These are phyloP conservation scores for Geosmithia putterillii DNA, from an alignment of 2,329 filamentous ascomycete species.

Conservation along the genomic window DNA sequence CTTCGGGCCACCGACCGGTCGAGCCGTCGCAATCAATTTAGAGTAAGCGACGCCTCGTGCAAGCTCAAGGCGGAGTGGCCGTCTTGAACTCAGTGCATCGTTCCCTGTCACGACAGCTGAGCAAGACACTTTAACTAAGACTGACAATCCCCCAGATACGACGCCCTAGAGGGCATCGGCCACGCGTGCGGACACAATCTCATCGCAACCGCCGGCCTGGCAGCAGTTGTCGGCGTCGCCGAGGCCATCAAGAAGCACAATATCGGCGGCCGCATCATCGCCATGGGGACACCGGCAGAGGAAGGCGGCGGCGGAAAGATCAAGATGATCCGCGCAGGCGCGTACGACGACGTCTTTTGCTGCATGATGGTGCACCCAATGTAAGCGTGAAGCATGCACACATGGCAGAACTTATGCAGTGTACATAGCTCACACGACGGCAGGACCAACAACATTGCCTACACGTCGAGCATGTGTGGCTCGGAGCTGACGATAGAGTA, in stretches of 20 bases:
- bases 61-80: too few relatives aligned
- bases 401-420: too few relatives aligned
- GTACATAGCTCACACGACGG: too few relatives aligned
- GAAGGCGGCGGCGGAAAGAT: conserved; percentile 29
- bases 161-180: conserved; percentile 29
- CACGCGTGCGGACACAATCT: conserved; percentile 33
- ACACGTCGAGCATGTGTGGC: too few relatives aligned
- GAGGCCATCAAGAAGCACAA: conserved; percentile 15
- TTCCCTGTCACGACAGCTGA: too few relatives aligned
- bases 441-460: too few relatives aligned
- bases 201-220: conserved; percentile 26
- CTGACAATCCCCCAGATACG: conserved; percentile 29
- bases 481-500: too few relatives aligned
- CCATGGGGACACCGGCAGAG: conserved; percentile 28
- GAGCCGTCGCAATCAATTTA: conserved; percentile 19
- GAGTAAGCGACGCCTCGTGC: too few relatives aligned
- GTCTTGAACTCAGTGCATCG: too few relatives aligned
- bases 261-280: conserved; percentile 18
- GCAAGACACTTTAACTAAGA: too few relatives aligned
- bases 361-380: conserved; percentile 15
- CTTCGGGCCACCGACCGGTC: conserved; percentile 13
- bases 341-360: conserved; percentile 11
- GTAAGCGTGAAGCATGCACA: too few relatives aligned
- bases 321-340: conserved; percentile 9
- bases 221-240: conserved; percentile 22